phyloP scores from a whole-genome alignment of 2,329 filamentous ascomycete genomes.

The Epichloe typhina region DNA sequence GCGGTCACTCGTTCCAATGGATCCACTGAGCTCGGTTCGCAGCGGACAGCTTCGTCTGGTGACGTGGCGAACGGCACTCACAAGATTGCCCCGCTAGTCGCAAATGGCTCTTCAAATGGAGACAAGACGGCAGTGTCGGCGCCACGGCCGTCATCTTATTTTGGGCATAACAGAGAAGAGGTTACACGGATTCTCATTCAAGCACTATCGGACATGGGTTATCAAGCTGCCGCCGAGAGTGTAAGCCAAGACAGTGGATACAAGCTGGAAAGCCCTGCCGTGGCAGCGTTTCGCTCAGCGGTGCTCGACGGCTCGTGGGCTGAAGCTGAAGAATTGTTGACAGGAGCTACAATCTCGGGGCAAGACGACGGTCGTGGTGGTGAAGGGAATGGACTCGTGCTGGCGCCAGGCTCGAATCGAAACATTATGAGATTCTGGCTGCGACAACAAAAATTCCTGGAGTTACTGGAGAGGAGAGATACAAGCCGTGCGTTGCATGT shows the following conservation, averaged over 20 bases:
- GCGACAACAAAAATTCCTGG: constrained; percentile 87
- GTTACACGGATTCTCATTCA: constrained; percentile 88
- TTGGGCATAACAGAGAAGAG: constrained; percentile 83
- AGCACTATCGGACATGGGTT: constrained; percentile 78
- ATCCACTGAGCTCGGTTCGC: constrained; percentile 24
- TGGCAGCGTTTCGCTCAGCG: constrained; percentile 72
- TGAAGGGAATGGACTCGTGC: constrained; percentile 48
- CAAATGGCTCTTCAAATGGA: constrained; percentile 40
- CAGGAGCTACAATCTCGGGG: constrained; percentile 30
- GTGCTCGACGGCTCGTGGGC: constrained; percentile 71
- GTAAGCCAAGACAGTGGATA: constrained; percentile 75
- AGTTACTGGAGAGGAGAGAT: constrained; percentile 69
- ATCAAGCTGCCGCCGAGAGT: constrained; percentile 59
- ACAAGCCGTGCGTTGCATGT: constrained; percentile 63
- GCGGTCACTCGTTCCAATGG: constrained; percentile 23
- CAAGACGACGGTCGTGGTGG: constrained; percentile 20
- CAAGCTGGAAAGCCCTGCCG: constrained; percentile 72
- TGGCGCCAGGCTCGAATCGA: constrained; percentile 62
- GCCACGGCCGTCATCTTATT: constrained; percentile 37
- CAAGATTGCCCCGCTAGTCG: constrained; percentile 26
- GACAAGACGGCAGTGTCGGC: constrained; percentile 11
- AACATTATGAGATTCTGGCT: constrained; percentile 78
- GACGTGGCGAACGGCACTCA: constrained; percentile 33
- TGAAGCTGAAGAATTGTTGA: constrained; percentile 71
- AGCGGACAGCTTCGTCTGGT: constrained; percentile 11